A percentile compares a stretch with the other conserved stretches of the same genome.
Conservation (phyloP, 768 basidiomycete species). For the Calocera cornea region DNA sequence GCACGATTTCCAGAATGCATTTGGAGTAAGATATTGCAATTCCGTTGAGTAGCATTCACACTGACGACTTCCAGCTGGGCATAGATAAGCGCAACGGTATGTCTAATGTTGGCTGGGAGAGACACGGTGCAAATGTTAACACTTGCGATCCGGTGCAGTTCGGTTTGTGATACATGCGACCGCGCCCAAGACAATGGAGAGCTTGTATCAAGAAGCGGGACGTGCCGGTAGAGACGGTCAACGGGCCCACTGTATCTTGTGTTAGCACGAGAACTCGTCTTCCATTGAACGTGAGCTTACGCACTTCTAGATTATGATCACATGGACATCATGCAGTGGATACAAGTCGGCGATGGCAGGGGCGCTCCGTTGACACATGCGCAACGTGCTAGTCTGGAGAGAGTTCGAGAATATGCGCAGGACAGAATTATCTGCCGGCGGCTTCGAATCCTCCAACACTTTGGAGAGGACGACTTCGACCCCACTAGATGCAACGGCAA, state of each 20-base stretch:
- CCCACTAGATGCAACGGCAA: neutral
- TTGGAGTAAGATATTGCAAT: neutral
- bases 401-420: neutral
- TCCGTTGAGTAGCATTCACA: neutral
- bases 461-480: neutral
- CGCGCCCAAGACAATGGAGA: neutral
- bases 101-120: neutral
- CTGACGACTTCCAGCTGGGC: neutral
- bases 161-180: neutral
- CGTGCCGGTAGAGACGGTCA: neutral
- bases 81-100: neutral
- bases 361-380: neutral
- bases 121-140: no score
- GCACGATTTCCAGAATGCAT: neutral
- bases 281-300: neutral
- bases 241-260: neutral
- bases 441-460: neutral
- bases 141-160: neutral
- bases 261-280: neutral
- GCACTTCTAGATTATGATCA: neutral
- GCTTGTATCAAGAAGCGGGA: neutral
- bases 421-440: neutral
- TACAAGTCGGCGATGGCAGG: neutral
- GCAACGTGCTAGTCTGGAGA: neutral
- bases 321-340: neutral